Evolutionary conservation across 2,329 filamentous ascomycete genomes (phyloP).

Genomic region (Pochonia chlamydosporia): DNA sequence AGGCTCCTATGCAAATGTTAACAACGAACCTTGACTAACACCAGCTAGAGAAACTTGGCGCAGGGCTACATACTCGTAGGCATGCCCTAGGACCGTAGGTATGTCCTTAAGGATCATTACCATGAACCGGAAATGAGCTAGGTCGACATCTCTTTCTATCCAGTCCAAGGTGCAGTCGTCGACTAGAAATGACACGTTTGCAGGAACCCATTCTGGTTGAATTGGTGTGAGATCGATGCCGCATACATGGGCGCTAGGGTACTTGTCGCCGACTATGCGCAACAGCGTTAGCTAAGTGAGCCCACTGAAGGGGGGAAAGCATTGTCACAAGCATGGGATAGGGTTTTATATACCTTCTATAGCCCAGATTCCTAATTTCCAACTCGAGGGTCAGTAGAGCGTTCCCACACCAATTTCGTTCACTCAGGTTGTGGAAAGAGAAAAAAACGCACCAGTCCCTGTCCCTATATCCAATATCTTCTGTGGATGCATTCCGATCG

Average conservation of each 20-base stretch:
- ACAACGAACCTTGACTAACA: neutral
- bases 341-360: constrained; percentile 4
- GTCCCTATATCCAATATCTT: constrained; percentile 35
- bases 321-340: too few species aligned
- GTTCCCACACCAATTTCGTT: neutral
- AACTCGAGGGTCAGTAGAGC: neutral
- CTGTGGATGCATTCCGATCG: constrained; percentile 28
- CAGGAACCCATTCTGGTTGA: constrained; percentile 33
- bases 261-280: constrained; percentile 17
- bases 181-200: constrained; percentile 33
- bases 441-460: constrained; percentile 12
- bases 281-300: neutral
- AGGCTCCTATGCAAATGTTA: constrained; percentile 14
- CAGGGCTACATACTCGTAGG: constrained; percentile 13
- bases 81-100: constrained; percentile 11
- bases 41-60: neutral
- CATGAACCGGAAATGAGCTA: constrained; percentile 24
- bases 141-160: constrained; percentile 19
- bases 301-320: too few species aligned
- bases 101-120: constrained; percentile 13
- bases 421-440: neutral
- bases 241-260: constrained; percentile 28
- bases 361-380: constrained; percentile 11
- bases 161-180: constrained; percentile 29
- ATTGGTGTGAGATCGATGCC: constrained; percentile 35